phyloP scores from a whole-genome alignment of 371 early-diverging fungal genomes.

The Mycotypha africana region DNA sequence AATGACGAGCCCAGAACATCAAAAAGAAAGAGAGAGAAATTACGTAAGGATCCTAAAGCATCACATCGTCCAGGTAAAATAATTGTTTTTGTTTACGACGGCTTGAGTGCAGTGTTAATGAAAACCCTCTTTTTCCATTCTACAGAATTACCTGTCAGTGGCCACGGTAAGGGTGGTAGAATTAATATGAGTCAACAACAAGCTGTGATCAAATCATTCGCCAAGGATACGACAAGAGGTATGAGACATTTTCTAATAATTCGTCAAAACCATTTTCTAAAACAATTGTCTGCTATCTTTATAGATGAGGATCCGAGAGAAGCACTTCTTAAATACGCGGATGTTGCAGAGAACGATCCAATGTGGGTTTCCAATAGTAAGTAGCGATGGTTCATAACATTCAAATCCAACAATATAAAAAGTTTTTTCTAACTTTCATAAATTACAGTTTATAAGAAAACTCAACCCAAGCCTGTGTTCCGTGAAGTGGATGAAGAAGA shows the following conservation, averaged over 20 bases:
- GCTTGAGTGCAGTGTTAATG: too few species aligned
- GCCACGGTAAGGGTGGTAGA: constrained; percentile 84
- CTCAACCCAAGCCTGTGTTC: constrained; percentile 79
- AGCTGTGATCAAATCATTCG: constrained; percentile 75
- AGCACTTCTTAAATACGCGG: constrained; percentile 88
- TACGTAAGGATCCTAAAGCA: constrained; percentile 70
- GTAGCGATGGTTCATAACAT: too few species aligned
- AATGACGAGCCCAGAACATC: constrained; percentile 61
- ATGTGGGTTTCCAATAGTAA: constrained; percentile 77
- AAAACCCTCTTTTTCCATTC: background rate
- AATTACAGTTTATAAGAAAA: constrained; percentile 77
- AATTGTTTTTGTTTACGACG: too few species aligned
- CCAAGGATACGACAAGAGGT: constrained; percentile 77
- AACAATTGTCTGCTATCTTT: background rate
- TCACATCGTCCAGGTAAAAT: constrained; percentile 71
- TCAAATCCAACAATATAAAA: too few species aligned
- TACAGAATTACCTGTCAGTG: constrained; percentile 69
- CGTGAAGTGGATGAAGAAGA: constrained; percentile 63
- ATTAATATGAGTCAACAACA: constrained; percentile 81
- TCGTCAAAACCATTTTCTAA: too few species aligned
- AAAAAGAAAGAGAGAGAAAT: constrained; percentile 74
- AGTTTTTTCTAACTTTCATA: too few species aligned
- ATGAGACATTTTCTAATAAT: too few species aligned
- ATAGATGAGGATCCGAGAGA: constrained; percentile 89
- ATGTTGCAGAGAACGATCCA: constrained; percentile 77